Base-by-base conservation (phyloP, 306 rosid species). In the Prunus salicina region DNA sequence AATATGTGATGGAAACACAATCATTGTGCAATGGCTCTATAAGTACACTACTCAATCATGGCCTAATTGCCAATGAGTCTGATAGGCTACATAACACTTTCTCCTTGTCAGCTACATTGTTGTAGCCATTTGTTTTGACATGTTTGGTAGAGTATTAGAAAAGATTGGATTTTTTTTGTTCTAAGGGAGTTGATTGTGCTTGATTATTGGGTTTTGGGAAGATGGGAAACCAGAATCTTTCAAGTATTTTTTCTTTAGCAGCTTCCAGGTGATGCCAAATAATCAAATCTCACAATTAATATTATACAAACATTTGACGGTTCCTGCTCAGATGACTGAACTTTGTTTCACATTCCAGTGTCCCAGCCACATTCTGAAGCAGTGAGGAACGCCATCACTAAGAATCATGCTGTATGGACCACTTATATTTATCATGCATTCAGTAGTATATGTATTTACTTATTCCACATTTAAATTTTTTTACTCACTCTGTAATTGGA, bases 341-440 rank as follows among this genome's bases (percentile, higher is more conserved):
- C 46, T 61, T 58, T 82, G 22, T 85, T 80, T 70, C 77, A 71
- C 68, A 50, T 69, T 86, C 79, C 93, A 95, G 99, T 88, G 60
- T 67, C 70, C 20, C 76, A 79, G 82, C 83, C 83, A 74, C 79
- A 87, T 86, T 85, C 96, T 49, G 90, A 90, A 89, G 87, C 87
- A 67, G 97, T 95, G 84, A 86, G 71, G 88, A 83, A 53, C 58
- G 97, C 97, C 69, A 78, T 92, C 62, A 50, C 86, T 66, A 84
- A 88, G 77, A 89, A 88, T 82, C 97, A 78, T 82, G 84, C 87
- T 74, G 99, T 95, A 90, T 74, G 97, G 68, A 81, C 56, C 67
- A 73, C 58, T 62, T 12, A 45, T 73, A 76, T 79, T 67, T 78
- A 62, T 20, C 67, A 71, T 52, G 55, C 66, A 55, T 78, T 49